Percentiles rank a stretch among this genome's conserved stretches.
Conservation (phyloP, 345 rosid genomes). For the Eucalyptus cloeziana region DNA sequence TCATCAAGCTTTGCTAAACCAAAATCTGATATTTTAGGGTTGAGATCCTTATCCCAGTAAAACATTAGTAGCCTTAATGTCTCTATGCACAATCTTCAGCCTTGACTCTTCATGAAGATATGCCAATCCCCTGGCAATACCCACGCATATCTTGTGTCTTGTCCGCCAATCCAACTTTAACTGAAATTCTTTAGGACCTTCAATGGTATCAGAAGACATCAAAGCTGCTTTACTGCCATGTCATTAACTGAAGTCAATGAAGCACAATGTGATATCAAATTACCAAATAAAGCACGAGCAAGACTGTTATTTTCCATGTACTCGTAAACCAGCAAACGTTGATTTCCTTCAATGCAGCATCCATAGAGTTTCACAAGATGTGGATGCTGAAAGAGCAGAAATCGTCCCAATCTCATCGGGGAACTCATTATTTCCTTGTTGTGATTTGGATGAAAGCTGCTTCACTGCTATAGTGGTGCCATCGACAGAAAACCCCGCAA, state of each 20-base stretch:
- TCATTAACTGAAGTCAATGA: background rate
- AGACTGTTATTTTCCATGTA: slow-evolving; percentile 14
- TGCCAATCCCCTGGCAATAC: slow-evolving; percentile 16
- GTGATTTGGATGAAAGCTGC: slow-evolving; percentile 59
- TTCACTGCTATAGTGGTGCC: slow-evolving; percentile 23
- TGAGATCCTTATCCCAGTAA: slow-evolving; percentile 16
- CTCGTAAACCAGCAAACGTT: background rate
- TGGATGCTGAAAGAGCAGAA: slow-evolving; percentile 8
- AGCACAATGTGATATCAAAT: background rate
- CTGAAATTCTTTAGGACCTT: background rate
- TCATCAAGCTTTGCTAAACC: slow-evolving; percentile 25
- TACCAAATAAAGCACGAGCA: slow-evolving; percentile 5
- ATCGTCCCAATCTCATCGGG: slow-evolving; percentile 3
- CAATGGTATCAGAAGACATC: background rate
- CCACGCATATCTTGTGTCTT: slow-evolving; percentile 12
- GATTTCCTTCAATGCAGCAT: slow-evolving; percentile 11
- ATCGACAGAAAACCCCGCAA: slow-evolving; percentile 2
- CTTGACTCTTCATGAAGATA: slow-evolving; percentile 26
- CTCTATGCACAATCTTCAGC: slow-evolving; percentile 26
- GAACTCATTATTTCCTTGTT: slow-evolving; percentile 31
- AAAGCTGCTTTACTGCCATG: background rate
- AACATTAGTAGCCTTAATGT: slow-evolving; percentile 21
- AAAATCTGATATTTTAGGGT: slow-evolving; percentile 23
- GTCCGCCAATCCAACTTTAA: slow-evolving; percentile 8
- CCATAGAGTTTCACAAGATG: slow-evolving; percentile 12